Conservation (phyloP, 2,329 filamentous ascomycete species). For the Xenoacremonium recifei region DNA sequence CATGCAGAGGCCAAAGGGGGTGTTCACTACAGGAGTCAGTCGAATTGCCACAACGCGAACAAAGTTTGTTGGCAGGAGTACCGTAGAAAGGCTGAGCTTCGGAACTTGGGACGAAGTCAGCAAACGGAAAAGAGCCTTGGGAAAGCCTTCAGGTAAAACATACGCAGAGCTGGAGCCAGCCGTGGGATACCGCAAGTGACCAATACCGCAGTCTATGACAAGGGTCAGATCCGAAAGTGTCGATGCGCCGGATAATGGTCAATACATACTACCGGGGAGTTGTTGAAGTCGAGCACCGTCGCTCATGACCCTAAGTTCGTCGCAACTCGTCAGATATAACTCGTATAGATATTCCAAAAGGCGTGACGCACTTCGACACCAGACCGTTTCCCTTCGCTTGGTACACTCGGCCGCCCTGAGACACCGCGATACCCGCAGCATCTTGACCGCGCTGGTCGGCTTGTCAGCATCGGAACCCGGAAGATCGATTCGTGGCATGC, state of each 20-base stretch:
- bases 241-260: constrained; percentile 70
- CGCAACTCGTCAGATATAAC: constrained; percentile 3
- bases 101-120: constrained; percentile 50
- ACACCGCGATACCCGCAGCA: constrained; percentile 80
- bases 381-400: constrained; percentile 91
- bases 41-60: background rate
- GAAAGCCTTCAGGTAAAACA: constrained; percentile 7
- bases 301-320: constrained; percentile 63
- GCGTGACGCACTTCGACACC: constrained; percentile 35
- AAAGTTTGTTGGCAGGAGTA: constrained; percentile 1
- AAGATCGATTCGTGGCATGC: constrained; percentile 22
- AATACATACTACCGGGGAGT: too few species aligned
- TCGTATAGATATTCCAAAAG: background rate
- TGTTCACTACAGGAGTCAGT: constrained; percentile 54
- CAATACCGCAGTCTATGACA: constrained; percentile 43
- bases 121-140: constrained; percentile 1
- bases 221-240: constrained; percentile 2
- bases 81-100: constrained; percentile 91
- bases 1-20: constrained; percentile 39
- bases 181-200: constrained; percentile 86
- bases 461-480: constrained; percentile 14
- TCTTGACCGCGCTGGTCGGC: constrained; percentile 71
- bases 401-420: constrained; percentile 76
- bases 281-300: constrained; percentile 68
- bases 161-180: constrained; percentile 68